Base-by-base conservation (phyloP, 305 asterid species). In the Solanum chacoense region DNA sequence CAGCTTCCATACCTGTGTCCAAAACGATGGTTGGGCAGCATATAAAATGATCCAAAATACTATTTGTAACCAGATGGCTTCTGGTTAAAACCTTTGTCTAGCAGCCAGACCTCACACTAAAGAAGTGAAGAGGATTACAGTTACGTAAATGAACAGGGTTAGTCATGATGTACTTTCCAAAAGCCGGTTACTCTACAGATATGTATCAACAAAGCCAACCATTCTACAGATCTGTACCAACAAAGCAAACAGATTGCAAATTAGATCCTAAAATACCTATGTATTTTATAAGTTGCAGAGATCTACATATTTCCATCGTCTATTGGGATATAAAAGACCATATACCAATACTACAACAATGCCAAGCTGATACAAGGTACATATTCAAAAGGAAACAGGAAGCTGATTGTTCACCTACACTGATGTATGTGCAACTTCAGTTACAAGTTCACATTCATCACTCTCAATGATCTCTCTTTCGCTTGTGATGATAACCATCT, bases 61-160 rank as follows among this genome's bases (percentile, higher is more conserved):
- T 88, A 91, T 89, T 93, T 92, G 92, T 88, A 91, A 93, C 96
- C 95, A 93, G 94, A 91, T 90, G 71, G 72, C 91, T 93, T 89
- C 94, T 90, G 93, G 92, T 89, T 88, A 92, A 92, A 91, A 91
- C 92, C 87, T 92, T 92, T 94, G 91, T 94, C 93, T 90, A 91
- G 93, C 97, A 92, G 92, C 94, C 92, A 92, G 89, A 92, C 92
- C 93, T 92, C 96, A 93, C 90, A 87, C 90, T 94, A 91, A 90
- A 92, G 89, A 91, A 93, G 89, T 91, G 94, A 94, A 90, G 89
- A 93, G 88, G 91, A 92, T 92, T 89, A 32, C n/a, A 91, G 93
- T 93, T 89, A 89, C 89, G 91, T 88, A 90, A 73, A 87, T 88
- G 77, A 92, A 86, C 85, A 92, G 89, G 83, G 74, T 65, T 87